Conservation (phyloP, 495 filamentous ascomycete species). For the Penicillium soppii region DNA sequence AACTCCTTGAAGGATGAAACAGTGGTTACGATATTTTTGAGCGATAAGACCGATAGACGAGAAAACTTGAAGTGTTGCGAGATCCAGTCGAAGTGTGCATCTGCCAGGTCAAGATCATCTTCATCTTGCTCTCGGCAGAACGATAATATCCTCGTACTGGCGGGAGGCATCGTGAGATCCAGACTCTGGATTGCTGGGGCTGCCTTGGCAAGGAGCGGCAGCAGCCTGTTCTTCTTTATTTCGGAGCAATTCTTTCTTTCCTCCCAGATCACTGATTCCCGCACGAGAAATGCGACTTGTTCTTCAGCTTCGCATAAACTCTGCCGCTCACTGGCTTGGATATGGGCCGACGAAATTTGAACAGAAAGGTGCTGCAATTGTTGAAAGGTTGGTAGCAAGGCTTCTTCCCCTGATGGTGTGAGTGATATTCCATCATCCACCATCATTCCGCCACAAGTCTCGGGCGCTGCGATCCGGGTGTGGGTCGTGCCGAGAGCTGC, state of each 20-base stretch:
- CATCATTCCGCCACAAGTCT: not conserved
- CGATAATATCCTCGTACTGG: not conserved
- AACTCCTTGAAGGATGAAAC: not conserved
- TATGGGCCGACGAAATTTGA: not conserved
- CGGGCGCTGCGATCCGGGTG: not conserved
- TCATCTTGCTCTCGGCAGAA: not conserved
- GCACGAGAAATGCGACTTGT: not conserved
- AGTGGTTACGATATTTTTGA: not conserved
- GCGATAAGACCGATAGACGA: not conserved
- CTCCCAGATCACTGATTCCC: not conserved
- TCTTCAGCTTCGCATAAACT: not conserved
- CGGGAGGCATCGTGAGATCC: not conserved
- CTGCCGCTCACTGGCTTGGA: not conserved
- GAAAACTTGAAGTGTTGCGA: not conserved
- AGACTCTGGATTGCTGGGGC: not conserved
- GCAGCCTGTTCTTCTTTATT: not conserved
- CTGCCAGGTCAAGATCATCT: not conserved
- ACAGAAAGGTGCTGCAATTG: not conserved
- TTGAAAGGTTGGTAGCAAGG: not conserved
- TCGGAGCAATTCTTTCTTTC: not conserved
- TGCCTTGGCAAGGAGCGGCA: not conserved
- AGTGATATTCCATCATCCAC: not conserved
- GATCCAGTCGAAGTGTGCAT: constrained; percentile 2
- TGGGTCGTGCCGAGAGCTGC: not conserved
- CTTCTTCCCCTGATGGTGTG: not conserved